Percentiles rank a stretch among this genome's conserved stretches.
These are phyloP conservation scores for Platanthera guangdongensis DNA, from an alignment of 106 monocot species.

Conservation along the genomic window DNA sequence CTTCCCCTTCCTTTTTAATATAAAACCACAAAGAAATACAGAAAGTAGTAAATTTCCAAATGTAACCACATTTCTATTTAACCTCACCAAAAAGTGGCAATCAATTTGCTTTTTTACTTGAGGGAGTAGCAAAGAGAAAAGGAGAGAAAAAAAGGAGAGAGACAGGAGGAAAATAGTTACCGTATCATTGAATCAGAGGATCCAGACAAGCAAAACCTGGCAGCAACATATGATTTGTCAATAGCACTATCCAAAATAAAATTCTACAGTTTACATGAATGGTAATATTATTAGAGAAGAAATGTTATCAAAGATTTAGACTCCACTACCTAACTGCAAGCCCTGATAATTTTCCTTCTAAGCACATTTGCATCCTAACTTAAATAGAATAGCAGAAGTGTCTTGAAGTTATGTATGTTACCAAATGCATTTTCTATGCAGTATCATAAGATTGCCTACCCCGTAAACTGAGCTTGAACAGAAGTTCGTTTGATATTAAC, in stretches of 20 bases:
- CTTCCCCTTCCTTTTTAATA: neutral
- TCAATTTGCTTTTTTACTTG: neutral
- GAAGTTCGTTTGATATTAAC: neutral
- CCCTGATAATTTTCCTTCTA: neutral
- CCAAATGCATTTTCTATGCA: neutral
- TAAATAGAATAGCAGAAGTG: neutral
- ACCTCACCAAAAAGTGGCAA: neutral
- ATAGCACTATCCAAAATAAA: neutral
- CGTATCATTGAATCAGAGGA: slow-evolving; percentile 99
- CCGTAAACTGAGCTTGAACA: neutral
- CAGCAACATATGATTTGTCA: slow-evolving; percentile 7
- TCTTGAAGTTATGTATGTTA: neutral
- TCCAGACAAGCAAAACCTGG: slow-evolving; percentile 88
- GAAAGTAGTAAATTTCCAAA: neutral
- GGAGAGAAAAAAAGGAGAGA: neutral
- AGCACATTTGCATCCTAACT: neutral
- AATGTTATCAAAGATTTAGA: neutral
- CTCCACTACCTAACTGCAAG: neutral
- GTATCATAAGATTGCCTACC: neutral
- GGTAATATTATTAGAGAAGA: neutral
- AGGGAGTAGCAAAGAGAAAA: neutral
- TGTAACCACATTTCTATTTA: neutral
- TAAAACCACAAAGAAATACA: neutral
- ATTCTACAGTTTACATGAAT: neutral
- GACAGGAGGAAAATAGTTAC: slow-evolving; percentile 23